Conservation (phyloP, 148 eudicot genomes). For the Chenopodium formosanum region DNA sequence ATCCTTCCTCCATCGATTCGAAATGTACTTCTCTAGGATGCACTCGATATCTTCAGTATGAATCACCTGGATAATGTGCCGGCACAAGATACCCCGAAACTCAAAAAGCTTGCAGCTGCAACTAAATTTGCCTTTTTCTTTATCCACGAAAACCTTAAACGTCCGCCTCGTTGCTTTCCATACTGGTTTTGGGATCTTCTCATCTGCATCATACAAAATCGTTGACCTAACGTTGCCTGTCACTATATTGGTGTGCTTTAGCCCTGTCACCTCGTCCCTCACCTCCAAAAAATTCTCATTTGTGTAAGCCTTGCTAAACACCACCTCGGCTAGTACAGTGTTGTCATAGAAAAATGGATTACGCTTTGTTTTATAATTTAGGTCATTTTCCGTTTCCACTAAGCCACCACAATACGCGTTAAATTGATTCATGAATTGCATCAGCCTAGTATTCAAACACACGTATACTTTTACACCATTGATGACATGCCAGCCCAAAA, state of each 20-base stretch:
- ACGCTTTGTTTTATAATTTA: neutral
- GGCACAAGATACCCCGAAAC: neutral
- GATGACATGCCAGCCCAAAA: too few species aligned
- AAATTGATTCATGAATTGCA: neutral
- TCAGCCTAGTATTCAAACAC: neutral
- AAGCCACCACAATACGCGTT: neutral
- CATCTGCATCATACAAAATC: too few species aligned
- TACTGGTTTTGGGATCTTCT: neutral
- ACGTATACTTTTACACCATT: neutral
- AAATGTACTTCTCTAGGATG: too few species aligned
- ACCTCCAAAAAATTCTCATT: neutral
- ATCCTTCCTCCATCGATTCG: conserved; percentile 1
- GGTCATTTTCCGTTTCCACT: neutral
- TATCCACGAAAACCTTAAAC: neutral
- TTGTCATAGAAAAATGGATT: neutral
- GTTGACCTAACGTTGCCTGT: neutral
- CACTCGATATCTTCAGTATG: too few species aligned
- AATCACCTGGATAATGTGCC: too few species aligned
- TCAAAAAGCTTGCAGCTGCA: neutral
- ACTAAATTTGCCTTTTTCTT: neutral
- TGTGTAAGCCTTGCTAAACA: neutral
- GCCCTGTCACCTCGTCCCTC: neutral
- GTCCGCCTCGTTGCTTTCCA: neutral
- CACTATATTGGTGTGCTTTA: neutral
- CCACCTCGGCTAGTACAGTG: neutral